Evolutionary conservation across 108 stramenopile genomes (phyloP), one percentile per base, ranked within the genome.

Genomic region (Cyclotella distinguenda): DNA sequence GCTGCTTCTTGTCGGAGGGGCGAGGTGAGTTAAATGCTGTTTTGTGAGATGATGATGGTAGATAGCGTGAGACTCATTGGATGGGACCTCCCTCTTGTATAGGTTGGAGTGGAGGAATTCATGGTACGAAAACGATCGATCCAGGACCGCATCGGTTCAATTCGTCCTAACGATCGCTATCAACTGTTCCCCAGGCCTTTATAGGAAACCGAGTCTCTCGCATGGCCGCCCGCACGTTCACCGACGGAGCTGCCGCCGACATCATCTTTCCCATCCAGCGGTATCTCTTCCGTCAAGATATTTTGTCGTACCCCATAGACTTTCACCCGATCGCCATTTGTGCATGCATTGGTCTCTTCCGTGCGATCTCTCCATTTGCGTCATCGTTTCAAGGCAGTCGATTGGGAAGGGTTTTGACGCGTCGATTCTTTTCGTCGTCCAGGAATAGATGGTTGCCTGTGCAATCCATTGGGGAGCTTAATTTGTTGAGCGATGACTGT

Each of bases 121-220:
- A 77, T 77, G 76, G 61, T 62, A 18, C 32, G 61, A 12, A 38
- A 10, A 38, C 38, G n/a, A n/a, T n/a, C n/a, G n/a, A n/a, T n/a
- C n/a, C n/a, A n/a, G n/a, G n/a, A n/a, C n/a, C n/a, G n/a, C n/a
- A n/a, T n/a, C n/a, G n/a, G n/a, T n/a, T n/a, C n/a, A n/a, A n/a
- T n/a, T n/a, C n/a, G n/a, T n/a, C n/a, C n/a, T n/a, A n/a, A n/a
- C n/a, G n/a, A 22, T 48, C 23, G 2, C 4, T 53, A 1, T 3
- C 27, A 3, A 32, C 33, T 51, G 68, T 11, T 43, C 38, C 5
- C 80, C 74, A 70, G 82, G 89, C 89, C 6, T 90, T 90, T 25
- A 64, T 90, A 62, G 89, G 89, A 6, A 90, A 90, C 68, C 60
- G 86, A 39, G 76, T 74, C 21, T 84, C 72, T 23, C 89, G 89